Evolutionary conservation across 345 rosid genomes (phyloP), one percentile per base, ranked within the genome.

Genomic region (Pugionium dolabratum): DNA sequence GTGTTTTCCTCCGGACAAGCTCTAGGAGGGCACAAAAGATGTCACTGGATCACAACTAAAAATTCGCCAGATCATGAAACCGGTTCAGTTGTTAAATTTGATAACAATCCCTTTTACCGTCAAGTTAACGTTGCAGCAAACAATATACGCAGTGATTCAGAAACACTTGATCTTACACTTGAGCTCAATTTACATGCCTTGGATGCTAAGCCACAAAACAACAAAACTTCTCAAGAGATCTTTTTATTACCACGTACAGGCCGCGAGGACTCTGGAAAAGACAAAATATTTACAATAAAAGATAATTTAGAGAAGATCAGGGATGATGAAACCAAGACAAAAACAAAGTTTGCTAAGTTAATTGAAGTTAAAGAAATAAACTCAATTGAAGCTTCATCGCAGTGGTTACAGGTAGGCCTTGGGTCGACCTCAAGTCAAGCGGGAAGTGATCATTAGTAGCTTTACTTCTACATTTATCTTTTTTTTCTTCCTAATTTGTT

Each of bases 371-470:
- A 86, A 64, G 85, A 75, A 59, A 75, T 74, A 74, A 74, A 47
- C 42, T 57, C 47, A 47, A 78, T 53, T 45, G 83, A 76, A 32
- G 65, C 64, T 42, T 79, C 85, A 36, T 80, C 88, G 9, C 82
- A 80, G 18, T 86, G 91, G 91, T 73, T 86, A 76, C 91, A 83
- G 79, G 81, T 86, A 37, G 91, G 91, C 25, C 78, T 82, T 71
- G 84, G 87, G 30, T 55, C 84, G 41, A 73, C 83, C 2, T 42
- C 77, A 9, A 73, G 45, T 54, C 60, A 61, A 54, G 65, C 67
- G 46, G 71, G 66, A 18, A 48, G 63, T 47, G 70, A 76, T 48
- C 6, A 36, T 52, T 52, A 10, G 9, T 52, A 32, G 9, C 6
- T 52, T 52, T 31, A 31, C 37, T 9, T 3, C 55, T 31, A 32